Conservation (phyloP, 345 rosid genomes). For the Lumnitzera racemosa region DNA sequence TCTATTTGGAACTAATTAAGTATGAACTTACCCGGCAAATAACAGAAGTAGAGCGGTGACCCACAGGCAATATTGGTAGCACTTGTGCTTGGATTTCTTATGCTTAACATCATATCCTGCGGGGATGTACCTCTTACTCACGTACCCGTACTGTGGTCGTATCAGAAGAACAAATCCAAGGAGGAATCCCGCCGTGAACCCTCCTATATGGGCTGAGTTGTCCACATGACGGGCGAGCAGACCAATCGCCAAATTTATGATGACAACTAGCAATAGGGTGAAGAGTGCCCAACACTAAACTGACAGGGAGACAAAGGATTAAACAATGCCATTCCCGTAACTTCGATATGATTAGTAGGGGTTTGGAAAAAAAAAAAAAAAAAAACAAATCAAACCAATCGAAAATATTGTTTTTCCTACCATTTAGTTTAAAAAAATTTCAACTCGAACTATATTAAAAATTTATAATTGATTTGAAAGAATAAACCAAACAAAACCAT, state of each 20-base stretch:
- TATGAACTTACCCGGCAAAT: conserved; percentile 46
- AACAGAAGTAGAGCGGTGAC: conserved; percentile 37
- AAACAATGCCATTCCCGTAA: neutral
- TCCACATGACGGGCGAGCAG: conserved; percentile 63
- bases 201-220: conserved; percentile 92
- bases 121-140: conserved; percentile 52
- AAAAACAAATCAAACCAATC: too few species aligned
- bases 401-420: too few species aligned
- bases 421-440: too few species aligned
- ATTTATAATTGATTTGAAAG: too few species aligned
- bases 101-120: conserved; percentile 49
- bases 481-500: too few species aligned
- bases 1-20: neutral
- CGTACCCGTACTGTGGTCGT: conserved; percentile 90
- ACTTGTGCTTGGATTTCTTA: conserved; percentile 52
- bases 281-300: conserved; percentile 66
- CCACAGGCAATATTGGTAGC: conserved; percentile 53
- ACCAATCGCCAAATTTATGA: conserved; percentile 70
- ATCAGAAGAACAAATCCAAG: conserved; percentile 76
- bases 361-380: too few species aligned
- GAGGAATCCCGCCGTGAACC: conserved; percentile 67
- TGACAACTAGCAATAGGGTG: conserved; percentile 53
- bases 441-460: too few species aligned
- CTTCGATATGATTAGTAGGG: too few species aligned
- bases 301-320: conserved; percentile 1